Evolutionary conservation across 352 stramenopile genomes (phyloP), one percentile per base, ranked within the genome.

Genomic region (Globisporangium mamillatum): DNA sequence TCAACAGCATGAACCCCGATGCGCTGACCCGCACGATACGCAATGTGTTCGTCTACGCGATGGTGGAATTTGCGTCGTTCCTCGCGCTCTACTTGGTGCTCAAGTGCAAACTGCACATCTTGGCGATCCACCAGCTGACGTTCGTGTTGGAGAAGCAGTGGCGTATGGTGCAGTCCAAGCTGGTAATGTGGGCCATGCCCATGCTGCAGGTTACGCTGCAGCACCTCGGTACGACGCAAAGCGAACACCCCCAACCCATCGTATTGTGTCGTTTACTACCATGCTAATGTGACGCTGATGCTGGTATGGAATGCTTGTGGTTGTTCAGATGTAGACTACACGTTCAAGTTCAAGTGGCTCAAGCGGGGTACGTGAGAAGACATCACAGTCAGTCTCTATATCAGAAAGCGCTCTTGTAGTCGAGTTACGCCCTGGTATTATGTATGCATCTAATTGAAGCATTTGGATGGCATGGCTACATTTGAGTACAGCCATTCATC

Each of bases 161-260:
- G 53, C 50, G 56, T 2, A 76, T 79, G 64, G 71, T 87, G 16
- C 77, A 82, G 50, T 73, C 68, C 3, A 83, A 84, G 54, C 25
- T 87, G 20, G 64, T 87, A 6, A 34, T 87, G 14, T 87, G 77
- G 79, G 75, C 80, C 18, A 67, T 77, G 18, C 78, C 77, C 56
- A 73, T 71, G 1, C 71, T 82, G 1, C 79, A 84, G 48, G 76
- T 70, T 32, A 75, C 72, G 22, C 60, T 84, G 3, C 63, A 76
- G 9, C 76, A 82, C 56, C 58, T 72, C 16, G 74, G 70, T 75
- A 67, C 27, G 66, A 50, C 34, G 34, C 34, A 54, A 24, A 54
- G 8, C 4, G 20, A 52, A 22, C 14, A 52, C 44, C 34, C 34
- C 34, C 34, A 14, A 41, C 10, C 34, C 8, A 52, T 52, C 20